phyloP scores from a whole-genome alignment of 2,329 filamentous ascomycete species.

The Scytalidium sp. region DNA sequence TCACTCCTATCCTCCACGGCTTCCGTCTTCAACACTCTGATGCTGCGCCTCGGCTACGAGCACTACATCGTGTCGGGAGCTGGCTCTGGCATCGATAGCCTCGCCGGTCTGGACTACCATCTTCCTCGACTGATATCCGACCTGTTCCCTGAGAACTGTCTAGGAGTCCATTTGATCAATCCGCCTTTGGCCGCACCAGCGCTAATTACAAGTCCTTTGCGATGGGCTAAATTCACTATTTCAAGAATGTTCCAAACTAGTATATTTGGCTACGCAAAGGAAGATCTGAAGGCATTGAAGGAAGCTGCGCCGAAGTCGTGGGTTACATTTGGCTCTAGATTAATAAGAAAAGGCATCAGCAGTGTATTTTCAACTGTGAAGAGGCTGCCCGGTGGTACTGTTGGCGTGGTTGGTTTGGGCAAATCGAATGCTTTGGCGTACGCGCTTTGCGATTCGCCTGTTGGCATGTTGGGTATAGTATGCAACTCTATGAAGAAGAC shows the following conservation, averaged over 20 bases:
- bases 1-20: conserved; percentile 52
- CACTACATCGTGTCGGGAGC: conserved; percentile 56
- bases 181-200: conserved; percentile 51
- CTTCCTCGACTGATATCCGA: conserved; percentile 46
- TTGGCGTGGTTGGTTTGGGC: conserved; percentile 16
- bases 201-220: conserved; percentile 37
- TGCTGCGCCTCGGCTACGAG: conserved; percentile 57
- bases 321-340: neutral
- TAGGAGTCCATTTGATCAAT: conserved; percentile 59
- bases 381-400: conserved; percentile 5
- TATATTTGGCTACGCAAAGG: conserved; percentile 53
- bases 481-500: conserved; percentile 43
- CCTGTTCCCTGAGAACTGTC: conserved; percentile 45
- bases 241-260: conserved; percentile 46
- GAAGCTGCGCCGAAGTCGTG: neutral
- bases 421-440: conserved; percentile 47
- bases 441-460: conserved; percentile 60
- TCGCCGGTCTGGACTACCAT: conserved; percentile 50
- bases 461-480: conserved; percentile 54
- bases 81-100: conserved; percentile 42
- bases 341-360: neutral
- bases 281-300: conserved; percentile 47
- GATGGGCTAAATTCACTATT: conserved; percentile 54
- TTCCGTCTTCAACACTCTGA: conserved; percentile 53
- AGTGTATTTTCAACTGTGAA: conserved; percentile 5